Percentiles rank a stretch among this genome's conserved stretches.
phyloP scores from a whole-genome alignment of 495 filamentous ascomycete species.

The Chaetomium tenue region DNA sequence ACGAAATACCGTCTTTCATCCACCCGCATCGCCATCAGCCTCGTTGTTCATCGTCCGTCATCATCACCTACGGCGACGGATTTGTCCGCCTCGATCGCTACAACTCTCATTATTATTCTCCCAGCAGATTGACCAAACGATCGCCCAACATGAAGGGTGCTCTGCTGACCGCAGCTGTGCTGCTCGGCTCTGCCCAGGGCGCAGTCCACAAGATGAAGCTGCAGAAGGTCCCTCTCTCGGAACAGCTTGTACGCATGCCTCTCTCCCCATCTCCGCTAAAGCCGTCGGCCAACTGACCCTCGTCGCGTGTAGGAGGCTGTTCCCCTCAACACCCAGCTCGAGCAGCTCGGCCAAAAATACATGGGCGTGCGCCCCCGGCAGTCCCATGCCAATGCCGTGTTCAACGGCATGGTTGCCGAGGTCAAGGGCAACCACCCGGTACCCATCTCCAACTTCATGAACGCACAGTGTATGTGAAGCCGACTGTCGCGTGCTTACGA shows the following conservation, averaged over 20 bases:
- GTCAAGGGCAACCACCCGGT: slow-evolving; percentile 72
- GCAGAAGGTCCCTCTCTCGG: slow-evolving; percentile 87
- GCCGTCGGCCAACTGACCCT: slow-evolving; percentile 20
- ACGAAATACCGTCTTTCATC: slow-evolving; percentile 7
- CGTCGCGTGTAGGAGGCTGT: slow-evolving; percentile 58
- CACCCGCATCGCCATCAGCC: slow-evolving; percentile 5
- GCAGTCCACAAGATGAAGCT: slow-evolving; percentile 93
- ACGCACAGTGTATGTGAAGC: slow-evolving; percentile 83
- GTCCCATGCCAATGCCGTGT: slow-evolving; percentile 67
- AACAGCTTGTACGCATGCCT: slow-evolving; percentile 74
- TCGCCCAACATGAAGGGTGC: slow-evolving; percentile 74
- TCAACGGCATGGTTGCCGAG: slow-evolving; percentile 70
- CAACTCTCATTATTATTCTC: not conserved
- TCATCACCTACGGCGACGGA: slow-evolving; percentile 4
- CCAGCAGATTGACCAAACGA: slow-evolving; percentile 1
- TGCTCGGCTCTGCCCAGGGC: slow-evolving; percentile 79
- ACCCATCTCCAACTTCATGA: slow-evolving; percentile 94
- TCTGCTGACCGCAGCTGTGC: slow-evolving; percentile 70
- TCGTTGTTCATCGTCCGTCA: slow-evolving; percentile 2
- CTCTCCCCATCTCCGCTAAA: not conserved
- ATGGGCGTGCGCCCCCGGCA: slow-evolving; percentile 74
- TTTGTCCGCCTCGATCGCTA: not conserved
- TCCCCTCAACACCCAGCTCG: slow-evolving; percentile 77
- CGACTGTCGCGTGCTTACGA: not conserved
- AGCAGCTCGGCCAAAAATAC: slow-evolving; percentile 85